Conservation (phyloP, 2,329 filamentous ascomycete genomes). For the Exophiala bonariae region DNA sequence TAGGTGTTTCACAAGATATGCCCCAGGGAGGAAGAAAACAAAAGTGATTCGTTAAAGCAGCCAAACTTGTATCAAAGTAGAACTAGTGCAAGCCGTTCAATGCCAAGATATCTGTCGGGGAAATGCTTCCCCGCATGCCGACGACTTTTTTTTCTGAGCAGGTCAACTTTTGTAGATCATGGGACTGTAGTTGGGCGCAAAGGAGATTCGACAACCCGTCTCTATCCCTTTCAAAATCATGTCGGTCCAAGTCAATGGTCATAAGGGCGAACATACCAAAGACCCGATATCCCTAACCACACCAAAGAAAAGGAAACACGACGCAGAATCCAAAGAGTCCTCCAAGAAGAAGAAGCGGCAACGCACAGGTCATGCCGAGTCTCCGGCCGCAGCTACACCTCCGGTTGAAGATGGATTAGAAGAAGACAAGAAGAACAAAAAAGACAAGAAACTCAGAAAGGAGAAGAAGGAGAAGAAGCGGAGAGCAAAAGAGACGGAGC, state of each 20-base stretch:
- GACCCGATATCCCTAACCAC: slow-evolving; percentile 5
- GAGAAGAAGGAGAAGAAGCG: slow-evolving; percentile 7
- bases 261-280: background rate
- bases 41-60: too few species aligned
- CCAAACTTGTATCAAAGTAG: too few species aligned
- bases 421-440: slow-evolving; percentile 21
- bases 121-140: slow-evolving; percentile 1
- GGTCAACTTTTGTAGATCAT: too few species aligned
- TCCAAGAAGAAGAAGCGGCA: slow-evolving; percentile 22
- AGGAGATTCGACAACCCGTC: too few species aligned
- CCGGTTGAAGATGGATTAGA: slow-evolving; percentile 1
- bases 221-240: background rate
- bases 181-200: too few species aligned
- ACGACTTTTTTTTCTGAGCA: too few species aligned
- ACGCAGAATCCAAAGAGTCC: slow-evolving; percentile 17
- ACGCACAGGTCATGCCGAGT: slow-evolving; percentile 6
- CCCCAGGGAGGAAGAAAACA: too few species aligned
- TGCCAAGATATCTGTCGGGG: background rate
- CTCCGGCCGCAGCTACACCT: background rate
- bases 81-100: too few species aligned
- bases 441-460: slow-evolving; percentile 6
- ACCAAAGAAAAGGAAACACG: slow-evolving; percentile 25
- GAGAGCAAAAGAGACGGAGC: too few species aligned
- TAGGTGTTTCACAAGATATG: too few species aligned
- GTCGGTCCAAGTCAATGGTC: background rate